These are phyloP conservation scores for Ramaria sp. DNA, from an alignment of 768 basidiomycete genomes.

Conservation along the genomic window DNA sequence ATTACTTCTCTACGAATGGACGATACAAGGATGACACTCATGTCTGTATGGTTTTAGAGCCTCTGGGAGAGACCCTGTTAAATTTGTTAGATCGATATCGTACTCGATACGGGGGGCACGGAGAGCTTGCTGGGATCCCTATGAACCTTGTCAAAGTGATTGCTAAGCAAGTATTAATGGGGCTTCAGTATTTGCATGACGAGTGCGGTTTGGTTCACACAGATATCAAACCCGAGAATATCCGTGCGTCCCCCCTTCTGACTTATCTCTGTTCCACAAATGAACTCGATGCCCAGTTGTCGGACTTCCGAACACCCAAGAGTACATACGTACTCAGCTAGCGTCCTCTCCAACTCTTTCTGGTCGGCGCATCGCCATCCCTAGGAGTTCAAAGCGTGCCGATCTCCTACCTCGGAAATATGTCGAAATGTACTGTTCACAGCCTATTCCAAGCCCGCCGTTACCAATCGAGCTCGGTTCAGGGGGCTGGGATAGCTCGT, in stretches of 20 bases:
- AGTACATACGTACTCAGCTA: slow-evolving; percentile 60
- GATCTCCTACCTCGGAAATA: slow-evolving; percentile 33
- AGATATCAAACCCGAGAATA: slow-evolving; percentile 92
- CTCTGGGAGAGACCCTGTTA: slow-evolving; percentile 69
- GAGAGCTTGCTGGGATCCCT: slow-evolving; percentile 45
- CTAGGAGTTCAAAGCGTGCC: slow-evolving; percentile 39
- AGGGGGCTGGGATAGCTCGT: slow-evolving; percentile 21
- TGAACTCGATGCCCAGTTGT: slow-evolving; percentile 46
- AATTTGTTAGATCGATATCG: slow-evolving; percentile 68
- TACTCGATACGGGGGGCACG: slow-evolving; percentile 32
- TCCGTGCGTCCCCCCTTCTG: slow-evolving; percentile 47
- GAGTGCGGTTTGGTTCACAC: slow-evolving; percentile 91
- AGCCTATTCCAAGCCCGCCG: slow-evolving; percentile 54
- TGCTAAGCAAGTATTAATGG: slow-evolving; percentile 76
- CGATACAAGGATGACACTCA: slow-evolving; percentile 53
- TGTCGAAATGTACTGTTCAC: slow-evolving; percentile 76
- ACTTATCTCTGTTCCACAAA: slow-evolving; percentile 16
- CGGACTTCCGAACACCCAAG: slow-evolving; percentile 70
- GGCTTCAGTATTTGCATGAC: slow-evolving; percentile 85
- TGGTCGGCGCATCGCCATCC: slow-evolving; percentile 73
- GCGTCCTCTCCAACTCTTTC: slow-evolving; percentile 58
- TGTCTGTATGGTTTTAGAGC: slow-evolving; percentile 88
- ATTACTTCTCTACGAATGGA: slow-evolving; percentile 73
- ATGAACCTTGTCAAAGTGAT: slow-evolving; percentile 76
- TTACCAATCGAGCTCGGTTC: slow-evolving; percentile 41